Conservation (phyloP, 441 rosid genomes). For the Theobroma grandiflorum region DNA sequence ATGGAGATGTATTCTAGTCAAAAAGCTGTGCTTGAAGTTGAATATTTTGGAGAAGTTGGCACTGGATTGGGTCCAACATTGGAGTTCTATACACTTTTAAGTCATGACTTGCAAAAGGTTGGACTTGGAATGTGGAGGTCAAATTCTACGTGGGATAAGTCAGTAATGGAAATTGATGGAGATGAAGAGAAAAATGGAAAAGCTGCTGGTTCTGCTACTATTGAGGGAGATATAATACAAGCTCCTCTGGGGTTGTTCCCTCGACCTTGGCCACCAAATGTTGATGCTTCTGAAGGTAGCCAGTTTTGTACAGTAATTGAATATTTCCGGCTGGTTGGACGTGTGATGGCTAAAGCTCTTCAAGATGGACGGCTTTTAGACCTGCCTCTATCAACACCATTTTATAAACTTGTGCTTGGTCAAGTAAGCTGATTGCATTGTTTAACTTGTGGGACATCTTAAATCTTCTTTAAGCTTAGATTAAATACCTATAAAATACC, state of each 20-base stretch:
- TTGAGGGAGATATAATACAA: conserved; percentile 58
- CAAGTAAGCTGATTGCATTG: conserved; percentile 63
- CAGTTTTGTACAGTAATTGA: conserved; percentile 77
- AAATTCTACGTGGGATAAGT: conserved; percentile 54
- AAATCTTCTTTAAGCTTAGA: conserved; percentile 12
- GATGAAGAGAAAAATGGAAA: conserved; percentile 58
- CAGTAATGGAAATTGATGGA: conserved; percentile 65
- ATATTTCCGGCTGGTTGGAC: conserved; percentile 94
- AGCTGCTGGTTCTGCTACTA: conserved; percentile 38
- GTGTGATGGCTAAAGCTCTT: conserved; percentile 99
- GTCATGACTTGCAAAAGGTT: conserved; percentile 93
- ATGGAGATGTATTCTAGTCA: conserved; percentile 99
- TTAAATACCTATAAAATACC: not conserved
- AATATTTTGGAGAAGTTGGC: conserved; percentile 99
- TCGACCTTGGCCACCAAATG: conserved; percentile 89
- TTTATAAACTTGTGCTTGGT: conserved; percentile 90
- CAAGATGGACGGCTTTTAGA: conserved; percentile 99
- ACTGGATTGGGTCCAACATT: conserved; percentile 99
- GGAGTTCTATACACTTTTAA: conserved; percentile 96
- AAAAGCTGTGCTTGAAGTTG: conserved; percentile 99
- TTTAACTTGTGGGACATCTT: not conserved
- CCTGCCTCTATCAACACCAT: conserved; percentile 82
- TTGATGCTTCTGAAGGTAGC: conserved; percentile 78
- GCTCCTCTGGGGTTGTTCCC: conserved; percentile 97
- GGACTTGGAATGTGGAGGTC: conserved; percentile 98